phyloP scores from a whole-genome alignment of 1,284 basidiomycete species.

The Agroathelia rolfsii region DNA sequence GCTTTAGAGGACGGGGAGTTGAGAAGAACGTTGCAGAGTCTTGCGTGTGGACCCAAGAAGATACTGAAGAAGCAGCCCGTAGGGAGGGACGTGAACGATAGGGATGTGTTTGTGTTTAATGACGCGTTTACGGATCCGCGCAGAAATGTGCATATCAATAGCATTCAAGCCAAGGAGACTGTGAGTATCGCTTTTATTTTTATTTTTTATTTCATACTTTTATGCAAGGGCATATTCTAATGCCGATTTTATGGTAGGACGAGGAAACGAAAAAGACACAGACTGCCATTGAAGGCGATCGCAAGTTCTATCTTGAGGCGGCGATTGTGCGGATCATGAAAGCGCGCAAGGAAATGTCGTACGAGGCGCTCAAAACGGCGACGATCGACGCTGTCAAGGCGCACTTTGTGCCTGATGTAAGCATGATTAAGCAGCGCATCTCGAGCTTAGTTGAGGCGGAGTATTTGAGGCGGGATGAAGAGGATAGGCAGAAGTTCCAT shows the following conservation, averaged over 20 bases:
- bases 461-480: conserved; percentile 71
- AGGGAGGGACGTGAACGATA: conserved; percentile 72
- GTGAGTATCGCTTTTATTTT: conserved; percentile 34
- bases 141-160: conserved; percentile 85
- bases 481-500: conserved; percentile 59
- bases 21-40: conserved; percentile 78
- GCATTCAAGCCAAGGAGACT: conserved; percentile 89
- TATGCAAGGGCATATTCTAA: conserved; percentile 1
- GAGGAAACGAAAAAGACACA: conserved; percentile 86
- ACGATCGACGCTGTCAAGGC: conserved; percentile 74
- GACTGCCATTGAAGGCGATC: conserved; percentile 76
- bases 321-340: conserved; percentile 97
- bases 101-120: conserved; percentile 79
- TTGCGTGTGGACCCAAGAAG: conserved; percentile 86
- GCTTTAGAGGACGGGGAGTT: conserved; percentile 65
- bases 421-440: conserved; percentile 78
- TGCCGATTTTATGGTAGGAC: conserved; percentile 32
- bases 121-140: conserved; percentile 74
- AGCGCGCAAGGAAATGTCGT: conserved; percentile 68
- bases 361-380: conserved; percentile 70
- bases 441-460: conserved; percentile 78
- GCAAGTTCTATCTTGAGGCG: conserved; percentile 81
- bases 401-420: conserved; percentile 66
- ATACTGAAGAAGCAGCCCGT: conserved; percentile 77
- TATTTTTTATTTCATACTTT: conserved; percentile 1